Percentiles rank a stretch among this genome's conserved stretches.
phyloP scores from a whole-genome alignment of 2,329 filamentous ascomycete species.

The Fusarium sp. region DNA sequence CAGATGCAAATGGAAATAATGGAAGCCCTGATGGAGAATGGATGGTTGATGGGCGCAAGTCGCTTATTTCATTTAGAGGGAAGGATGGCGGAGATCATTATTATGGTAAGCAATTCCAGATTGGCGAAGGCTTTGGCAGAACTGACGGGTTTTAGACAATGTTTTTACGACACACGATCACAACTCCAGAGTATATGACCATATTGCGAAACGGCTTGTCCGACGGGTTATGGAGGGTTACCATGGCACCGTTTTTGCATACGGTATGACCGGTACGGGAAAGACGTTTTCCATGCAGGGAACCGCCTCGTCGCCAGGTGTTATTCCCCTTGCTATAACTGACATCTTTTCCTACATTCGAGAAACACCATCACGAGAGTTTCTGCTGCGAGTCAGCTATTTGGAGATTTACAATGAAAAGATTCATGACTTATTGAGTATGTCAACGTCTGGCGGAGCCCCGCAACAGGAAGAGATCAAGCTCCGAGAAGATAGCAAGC shows the following conservation, averaged over 20 bases:
- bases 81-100: constrained; percentile 92
- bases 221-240: constrained; percentile 99
- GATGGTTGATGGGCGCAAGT: constrained; percentile 88
- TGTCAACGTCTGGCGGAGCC: constrained; percentile 70
- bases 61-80: constrained; percentile 84
- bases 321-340: constrained; percentile 96
- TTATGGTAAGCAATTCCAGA: constrained; percentile 74
- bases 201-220: constrained; percentile 91
- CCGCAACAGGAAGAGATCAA: constrained; percentile 91
- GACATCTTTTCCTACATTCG: constrained; percentile 99
- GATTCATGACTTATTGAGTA: constrained; percentile 91
- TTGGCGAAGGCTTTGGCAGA: neutral
- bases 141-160: constrained; percentile 75
- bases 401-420: constrained; percentile 99
- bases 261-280: constrained; percentile 98
- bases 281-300: constrained; percentile 99
- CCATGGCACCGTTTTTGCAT: constrained; percentile 97
- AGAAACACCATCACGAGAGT: constrained; percentile 94
- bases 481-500: constrained; percentile 93
- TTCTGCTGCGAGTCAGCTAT: constrained; percentile 95
- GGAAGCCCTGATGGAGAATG: constrained; percentile 81
- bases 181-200: constrained; percentile 94
- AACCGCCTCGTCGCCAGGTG: constrained; percentile 92
- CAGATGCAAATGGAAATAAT: constrained; percentile 76
- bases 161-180: constrained; percentile 95